Evolutionary conservation across 1,139 yeast species (phyloP).

Genomic region (Chernovozyma sophiae-reginae): DNA sequence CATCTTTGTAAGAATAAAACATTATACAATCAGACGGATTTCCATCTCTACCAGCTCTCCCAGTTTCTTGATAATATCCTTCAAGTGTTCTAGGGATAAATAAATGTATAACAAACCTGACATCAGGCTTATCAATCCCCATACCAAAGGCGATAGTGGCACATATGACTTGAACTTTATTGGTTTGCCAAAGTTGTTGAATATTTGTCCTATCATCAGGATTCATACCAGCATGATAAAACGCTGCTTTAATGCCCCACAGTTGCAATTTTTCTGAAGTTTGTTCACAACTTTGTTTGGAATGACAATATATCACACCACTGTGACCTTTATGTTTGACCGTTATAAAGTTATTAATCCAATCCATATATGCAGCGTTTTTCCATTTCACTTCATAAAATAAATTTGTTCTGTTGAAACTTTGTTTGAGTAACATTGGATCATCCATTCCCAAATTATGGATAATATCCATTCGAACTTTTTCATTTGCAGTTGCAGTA

Average conservation of each 20-base stretch:
- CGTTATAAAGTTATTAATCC: constrained; percentile 56
- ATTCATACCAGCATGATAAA: constrained; percentile 92
- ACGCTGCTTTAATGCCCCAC: constrained; percentile 65
- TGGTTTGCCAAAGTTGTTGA: constrained; percentile 81
- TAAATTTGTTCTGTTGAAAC: constrained; percentile 86
- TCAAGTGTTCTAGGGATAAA: constrained; percentile 89
- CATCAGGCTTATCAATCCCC: constrained; percentile 98
- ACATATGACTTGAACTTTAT: constrained; percentile 71
- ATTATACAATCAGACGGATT: constrained; percentile 72
- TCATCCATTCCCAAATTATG: constrained; percentile 58
- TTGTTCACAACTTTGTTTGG: constrained; percentile 83
- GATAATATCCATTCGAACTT: constrained; percentile 81
- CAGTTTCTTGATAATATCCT: constrained; percentile 97
- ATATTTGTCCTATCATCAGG: constrained; percentile 67
- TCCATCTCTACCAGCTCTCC: constrained; percentile 99
- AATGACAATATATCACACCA: constrained; percentile 92
- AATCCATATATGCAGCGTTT: constrained; percentile 51
- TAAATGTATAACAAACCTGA: constrained; percentile 82
- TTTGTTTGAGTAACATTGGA: constrained; percentile 60
- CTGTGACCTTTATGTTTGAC: constrained; percentile 54
- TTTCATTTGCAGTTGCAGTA: constrained; percentile 96
- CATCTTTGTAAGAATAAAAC: constrained; percentile 77
- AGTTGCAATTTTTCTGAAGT: constrained; percentile 59
- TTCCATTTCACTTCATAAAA: constrained; percentile 74
- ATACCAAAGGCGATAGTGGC: constrained; percentile 98